Conservation (phyloP, 345 rosid genomes). For the Excoecaria agallocha region DNA sequence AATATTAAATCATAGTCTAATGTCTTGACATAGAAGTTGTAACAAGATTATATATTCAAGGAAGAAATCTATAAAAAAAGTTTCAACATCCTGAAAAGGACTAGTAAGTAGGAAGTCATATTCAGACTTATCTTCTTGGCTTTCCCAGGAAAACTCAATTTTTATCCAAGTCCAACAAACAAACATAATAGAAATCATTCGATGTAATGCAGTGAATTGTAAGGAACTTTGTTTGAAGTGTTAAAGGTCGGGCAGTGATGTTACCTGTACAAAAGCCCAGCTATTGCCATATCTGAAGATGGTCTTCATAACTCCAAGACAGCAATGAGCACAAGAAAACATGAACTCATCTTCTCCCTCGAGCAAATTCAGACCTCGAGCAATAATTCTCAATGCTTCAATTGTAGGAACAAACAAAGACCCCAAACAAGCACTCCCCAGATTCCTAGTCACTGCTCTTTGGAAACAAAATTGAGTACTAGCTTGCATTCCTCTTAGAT, state of each 20-base stretch:
- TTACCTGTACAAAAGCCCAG: constrained; percentile 99
- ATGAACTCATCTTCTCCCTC: constrained; percentile 98
- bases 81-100: background rate
- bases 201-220: background rate
- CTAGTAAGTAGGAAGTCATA: constrained; percentile 9
- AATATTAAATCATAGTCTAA: background rate
- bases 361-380: constrained; percentile 80
- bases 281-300: constrained; percentile 85
- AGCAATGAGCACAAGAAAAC: constrained; percentile 98
- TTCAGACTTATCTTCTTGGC: background rate
- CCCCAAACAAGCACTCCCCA: constrained; percentile 96
- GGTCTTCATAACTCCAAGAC: constrained; percentile 71
- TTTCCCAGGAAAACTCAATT: background rate
- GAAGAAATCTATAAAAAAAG: background rate
- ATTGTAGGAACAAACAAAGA: constrained; percentile 88
- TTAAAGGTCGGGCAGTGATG: background rate
- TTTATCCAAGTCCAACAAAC: background rate
- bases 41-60: background rate
- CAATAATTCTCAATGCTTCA: constrained; percentile 81
- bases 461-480: constrained; percentile 80
- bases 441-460: constrained; percentile 70
- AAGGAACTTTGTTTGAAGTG: background rate
- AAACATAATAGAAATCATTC: background rate
- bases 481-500: constrained; percentile 91
- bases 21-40: constrained; percentile 4